Percentiles rank a stretch among this genome's conserved stretches.
Conservation (phyloP, 148 eudicot species). For the Selenicereus undatus region DNA sequence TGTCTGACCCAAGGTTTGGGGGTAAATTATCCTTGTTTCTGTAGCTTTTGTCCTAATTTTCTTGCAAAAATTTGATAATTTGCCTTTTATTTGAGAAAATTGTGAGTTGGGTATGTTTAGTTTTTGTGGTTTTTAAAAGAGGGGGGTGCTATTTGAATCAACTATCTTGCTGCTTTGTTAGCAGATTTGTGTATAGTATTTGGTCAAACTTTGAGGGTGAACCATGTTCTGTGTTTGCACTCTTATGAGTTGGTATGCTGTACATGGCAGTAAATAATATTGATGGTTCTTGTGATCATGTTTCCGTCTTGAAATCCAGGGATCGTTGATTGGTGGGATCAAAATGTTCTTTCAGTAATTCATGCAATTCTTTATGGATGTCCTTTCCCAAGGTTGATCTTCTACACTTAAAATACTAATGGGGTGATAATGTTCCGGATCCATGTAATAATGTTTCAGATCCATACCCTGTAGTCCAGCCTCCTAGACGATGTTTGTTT, state of each 20-base stretch:
- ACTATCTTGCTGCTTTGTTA: not conserved
- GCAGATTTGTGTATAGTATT: not conserved
- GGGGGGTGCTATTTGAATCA: not conserved
- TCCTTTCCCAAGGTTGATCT: not conserved
- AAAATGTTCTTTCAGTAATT: not conserved
- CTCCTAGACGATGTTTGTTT: no score
- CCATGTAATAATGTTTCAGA: no score
- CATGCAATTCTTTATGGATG: not conserved
- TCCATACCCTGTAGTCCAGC: no score
- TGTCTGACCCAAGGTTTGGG: slow-evolving; percentile 26
- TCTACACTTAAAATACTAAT: no score
- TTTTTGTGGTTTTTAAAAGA: not conserved
- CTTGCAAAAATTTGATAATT: slow-evolving; percentile 3
- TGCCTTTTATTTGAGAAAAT: not conserved
- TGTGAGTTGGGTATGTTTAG: slow-evolving; percentile 4
- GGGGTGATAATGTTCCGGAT: no score
- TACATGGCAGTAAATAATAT: not conserved
- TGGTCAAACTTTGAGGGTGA: not conserved
- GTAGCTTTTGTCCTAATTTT: not conserved
- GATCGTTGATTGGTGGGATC: not conserved
- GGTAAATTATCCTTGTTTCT: not conserved
- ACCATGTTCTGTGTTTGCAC: not conserved
- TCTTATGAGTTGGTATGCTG: not conserved
- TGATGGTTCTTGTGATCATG: not conserved
- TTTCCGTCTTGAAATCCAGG: not conserved